Conservation (phyloP, 768 basidiomycete species). For the Pholiota conissans region DNA sequence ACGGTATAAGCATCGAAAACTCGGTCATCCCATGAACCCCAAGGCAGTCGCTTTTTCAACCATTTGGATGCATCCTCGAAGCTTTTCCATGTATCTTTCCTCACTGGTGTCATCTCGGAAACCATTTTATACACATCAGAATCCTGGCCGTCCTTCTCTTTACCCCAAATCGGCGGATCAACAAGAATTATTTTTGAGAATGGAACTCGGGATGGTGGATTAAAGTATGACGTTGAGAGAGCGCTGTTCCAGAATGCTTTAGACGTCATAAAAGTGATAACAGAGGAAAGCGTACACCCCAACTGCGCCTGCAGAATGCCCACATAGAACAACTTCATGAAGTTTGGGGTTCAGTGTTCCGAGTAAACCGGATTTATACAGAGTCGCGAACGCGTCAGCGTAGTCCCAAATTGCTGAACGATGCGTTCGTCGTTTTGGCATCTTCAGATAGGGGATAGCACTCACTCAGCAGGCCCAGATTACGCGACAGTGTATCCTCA, state of each 20-base stretch:
- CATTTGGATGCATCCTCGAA: conserved; percentile 23
- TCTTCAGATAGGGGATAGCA: neutral
- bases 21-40: conserved; percentile 25
- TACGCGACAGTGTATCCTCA: conserved; percentile 20
- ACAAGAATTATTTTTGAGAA: conserved; percentile 26
- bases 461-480: conserved; percentile 21
- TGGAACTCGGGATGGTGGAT: conserved; percentile 26
- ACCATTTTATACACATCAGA: conserved; percentile 27
- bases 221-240: conserved; percentile 24
- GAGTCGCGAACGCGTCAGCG: conserved; percentile 26
- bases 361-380: conserved; percentile 26
- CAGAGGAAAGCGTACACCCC: conserved; percentile 22
- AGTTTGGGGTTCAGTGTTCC: conserved; percentile 20
- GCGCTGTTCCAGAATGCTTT: conserved; percentile 12
- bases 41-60: conserved; percentile 24
- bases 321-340: conserved; percentile 27
- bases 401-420: conserved; percentile 29
- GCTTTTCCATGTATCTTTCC: conserved; percentile 26
- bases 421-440: neutral
- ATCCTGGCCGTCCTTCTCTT: conserved; percentile 20
- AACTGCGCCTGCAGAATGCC: conserved; percentile 32
- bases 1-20: conserved; percentile 27
- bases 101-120: conserved; percentile 21
- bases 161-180: conserved; percentile 24
- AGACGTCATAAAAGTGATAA: neutral